A percentile compares a stretch with the other conserved stretches of the same genome.
phyloP scores from a whole-genome alignment of 495 filamentous ascomycete species.

The Penicillium herquei region DNA sequence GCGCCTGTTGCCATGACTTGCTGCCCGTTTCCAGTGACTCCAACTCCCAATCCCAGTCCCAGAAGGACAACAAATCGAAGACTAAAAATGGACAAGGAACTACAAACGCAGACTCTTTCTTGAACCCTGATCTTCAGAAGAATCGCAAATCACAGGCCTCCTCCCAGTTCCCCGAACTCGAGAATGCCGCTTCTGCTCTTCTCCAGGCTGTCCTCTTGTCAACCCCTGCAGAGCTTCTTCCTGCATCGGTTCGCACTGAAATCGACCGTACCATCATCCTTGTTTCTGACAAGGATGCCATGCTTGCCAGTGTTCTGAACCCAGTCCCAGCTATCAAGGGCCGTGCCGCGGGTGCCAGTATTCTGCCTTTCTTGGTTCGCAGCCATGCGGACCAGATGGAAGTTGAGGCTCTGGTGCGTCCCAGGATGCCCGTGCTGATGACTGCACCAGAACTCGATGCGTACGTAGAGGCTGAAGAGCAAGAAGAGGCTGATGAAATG shows the following conservation, averaged over 20 bases:
- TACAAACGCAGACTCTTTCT: slow-evolving; percentile 56
- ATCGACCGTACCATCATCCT: slow-evolving; percentile 80
- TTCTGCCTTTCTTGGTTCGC: slow-evolving; percentile 72
- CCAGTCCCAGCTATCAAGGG: slow-evolving; percentile 60
- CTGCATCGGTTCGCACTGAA: slow-evolving; percentile 61
- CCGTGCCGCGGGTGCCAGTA: slow-evolving; percentile 58
- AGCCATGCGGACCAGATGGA: slow-evolving; percentile 56
- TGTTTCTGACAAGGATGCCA: slow-evolving; percentile 58
- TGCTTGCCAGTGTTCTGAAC: slow-evolving; percentile 78
- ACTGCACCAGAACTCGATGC: slow-evolving; percentile 27
- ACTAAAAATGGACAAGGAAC: slow-evolving; percentile 35
- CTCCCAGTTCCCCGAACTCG: slow-evolving; percentile 27
- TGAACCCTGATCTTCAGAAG: slow-evolving; percentile 39
- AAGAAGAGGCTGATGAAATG: slow-evolving; percentile 46
- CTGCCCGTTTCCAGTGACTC: slow-evolving; percentile 44
- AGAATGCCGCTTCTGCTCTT: slow-evolving; percentile 54
- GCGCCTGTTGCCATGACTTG: slow-evolving; percentile 63
- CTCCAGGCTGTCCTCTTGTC: slow-evolving; percentile 59
- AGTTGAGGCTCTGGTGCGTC: slow-evolving; percentile 71
- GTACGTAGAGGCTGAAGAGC: slow-evolving; percentile 31
- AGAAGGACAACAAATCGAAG: slow-evolving; percentile 33
- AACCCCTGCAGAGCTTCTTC: slow-evolving; percentile 59
- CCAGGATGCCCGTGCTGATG: slow-evolving; percentile 58
- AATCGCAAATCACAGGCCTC: slow-evolving; percentile 16
- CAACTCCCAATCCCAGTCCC: slow-evolving; percentile 19